phyloP scores from a whole-genome alignment of 2,329 filamentous ascomycete species.

The Diaporthe ampelina region DNA sequence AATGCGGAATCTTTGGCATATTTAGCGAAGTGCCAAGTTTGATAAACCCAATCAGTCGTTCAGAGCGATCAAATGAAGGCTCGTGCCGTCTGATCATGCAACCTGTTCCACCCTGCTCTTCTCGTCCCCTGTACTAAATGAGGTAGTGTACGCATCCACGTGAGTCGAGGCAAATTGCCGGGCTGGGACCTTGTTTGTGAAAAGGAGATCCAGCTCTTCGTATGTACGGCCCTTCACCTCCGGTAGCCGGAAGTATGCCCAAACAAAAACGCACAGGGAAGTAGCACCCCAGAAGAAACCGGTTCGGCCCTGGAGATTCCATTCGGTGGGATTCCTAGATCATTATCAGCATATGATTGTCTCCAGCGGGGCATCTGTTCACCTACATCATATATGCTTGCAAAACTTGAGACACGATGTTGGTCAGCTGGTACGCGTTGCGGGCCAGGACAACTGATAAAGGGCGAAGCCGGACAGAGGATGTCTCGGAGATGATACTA shows the following conservation, averaged over 20 bases:
- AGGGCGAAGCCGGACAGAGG: neutral
- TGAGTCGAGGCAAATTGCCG: neutral
- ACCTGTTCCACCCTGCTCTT: constrained; percentile 1
- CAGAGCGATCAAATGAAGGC: no score
- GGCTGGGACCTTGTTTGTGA: constrained; percentile 45
- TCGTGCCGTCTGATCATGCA: neutral
- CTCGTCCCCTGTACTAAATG: neutral
- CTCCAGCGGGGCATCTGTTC: fast-evolving
- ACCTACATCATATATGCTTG: constrained; percentile 15
- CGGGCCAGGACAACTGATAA: neutral
- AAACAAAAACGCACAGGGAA: constrained; percentile 57
- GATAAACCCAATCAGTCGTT: fast-evolving
- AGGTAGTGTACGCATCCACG: constrained; percentile 10
- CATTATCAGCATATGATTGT: constrained; percentile 32
- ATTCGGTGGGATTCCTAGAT: constrained; percentile 47
- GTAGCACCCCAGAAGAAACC: constrained; percentile 54
- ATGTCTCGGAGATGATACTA: constrained; percentile 24
- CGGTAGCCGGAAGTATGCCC: constrained; percentile 60
- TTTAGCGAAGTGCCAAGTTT: neutral
- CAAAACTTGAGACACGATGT: constrained; percentile 6
- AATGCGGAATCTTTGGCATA: neutral
- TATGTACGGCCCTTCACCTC: constrained; percentile 50
- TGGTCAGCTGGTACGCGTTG: constrained; percentile 12
- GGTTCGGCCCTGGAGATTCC: constrained; percentile 55
- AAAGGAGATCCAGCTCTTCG: constrained; percentile 50